Evolutionary conservation across 1,284 basidiomycete species (phyloP).

Genomic region (Wolfiporia cocos): DNA sequence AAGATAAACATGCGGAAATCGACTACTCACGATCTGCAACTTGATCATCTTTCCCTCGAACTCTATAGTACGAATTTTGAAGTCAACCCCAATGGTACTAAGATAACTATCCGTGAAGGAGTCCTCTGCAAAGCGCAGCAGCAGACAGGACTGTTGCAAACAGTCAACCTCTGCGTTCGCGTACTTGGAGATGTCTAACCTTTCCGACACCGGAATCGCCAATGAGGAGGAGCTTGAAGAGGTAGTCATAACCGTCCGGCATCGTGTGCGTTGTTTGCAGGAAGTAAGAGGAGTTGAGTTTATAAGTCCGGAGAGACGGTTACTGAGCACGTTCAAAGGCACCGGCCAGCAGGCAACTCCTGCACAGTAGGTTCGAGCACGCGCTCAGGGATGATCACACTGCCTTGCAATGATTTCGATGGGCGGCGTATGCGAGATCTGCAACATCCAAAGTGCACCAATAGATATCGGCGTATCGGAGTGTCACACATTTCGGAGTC

Average conservation of each 20-base stretch:
- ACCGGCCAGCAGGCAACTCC: too few species aligned
- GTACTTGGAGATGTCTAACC: constrained; percentile 35
- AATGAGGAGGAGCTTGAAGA: constrained; percentile 92
- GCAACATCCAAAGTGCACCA: too few species aligned
- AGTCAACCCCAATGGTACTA: constrained; percentile 98
- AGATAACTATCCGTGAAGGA: constrained; percentile 99
- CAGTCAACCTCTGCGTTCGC: neutral
- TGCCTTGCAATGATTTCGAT: too few species aligned
- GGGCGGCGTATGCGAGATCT: too few species aligned
- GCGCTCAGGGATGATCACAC: too few species aligned
- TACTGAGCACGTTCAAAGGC: too few species aligned
- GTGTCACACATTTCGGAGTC: too few species aligned
- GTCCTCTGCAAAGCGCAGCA: constrained; percentile 98
- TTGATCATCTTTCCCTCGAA: constrained; percentile 99
- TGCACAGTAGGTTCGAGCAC: too few species aligned
- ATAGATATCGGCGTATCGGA: too few species aligned
- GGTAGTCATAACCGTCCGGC: constrained; percentile 94
- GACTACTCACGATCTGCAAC: constrained; percentile 90
- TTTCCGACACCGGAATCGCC: constrained; percentile 97
- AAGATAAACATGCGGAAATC: too few species aligned
- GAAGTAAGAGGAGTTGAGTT: too few species aligned
- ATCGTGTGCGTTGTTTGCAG: constrained; percentile 32
- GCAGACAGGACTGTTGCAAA: constrained; percentile 80
- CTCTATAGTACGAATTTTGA: constrained; percentile 99
- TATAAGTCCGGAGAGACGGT: too few species aligned